Base-by-base conservation (phyloP, 2,329 filamentous ascomycete genomes). In the Colletotrichum simmondsii region DNA sequence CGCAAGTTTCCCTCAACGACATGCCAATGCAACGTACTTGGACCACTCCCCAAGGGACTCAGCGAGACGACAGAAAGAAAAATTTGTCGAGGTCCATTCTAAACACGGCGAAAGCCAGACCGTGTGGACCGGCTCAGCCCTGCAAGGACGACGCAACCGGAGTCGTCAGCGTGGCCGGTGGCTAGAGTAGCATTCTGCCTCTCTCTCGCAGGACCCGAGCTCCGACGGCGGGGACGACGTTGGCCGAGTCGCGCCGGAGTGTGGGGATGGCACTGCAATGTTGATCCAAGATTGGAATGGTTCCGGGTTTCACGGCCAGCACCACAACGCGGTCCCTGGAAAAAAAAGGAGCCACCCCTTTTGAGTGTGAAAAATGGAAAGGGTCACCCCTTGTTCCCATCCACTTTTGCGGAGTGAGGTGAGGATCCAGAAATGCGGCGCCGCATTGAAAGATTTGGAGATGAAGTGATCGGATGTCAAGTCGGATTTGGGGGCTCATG, bases 71-170 rank as follows among this genome's bases (percentile, higher is more conserved):
- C n/a, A 28, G 46, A 53, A 16, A 32, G 8, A 62, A 54, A 24
- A 26, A 35, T 14, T 16, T 19, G 32, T 19, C 57, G n/a, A n/a
- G 49, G 19, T 62, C 60, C 46, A 12, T 10, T 11, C 16, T 8
- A 37, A 49, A 10, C 37, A 49, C 30, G 10, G 58, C 16, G 35
- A 49, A 24, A 30, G 58, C 35, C 28, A 63, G 42, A 53, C 42
- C 60, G 28, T 42, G 24, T 24, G 57, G 32, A 68, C 26, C 66
- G 56, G 28, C 70, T 72, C 66, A 70, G 70, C 70, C 60, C 60
- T 72, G 70, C 49, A 49, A 62, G 32, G 37, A 56, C 70, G 70
- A 72, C 60, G 70, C 70, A 65, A 65, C 46, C 26, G 37, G 46
- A 53, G 46, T 72, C 71, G 66, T 72, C 71, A 61, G 71, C 60